phyloP scores from a whole-genome alignment of 2,329 filamentous ascomycete species.

The Beauveria sp. region DNA sequence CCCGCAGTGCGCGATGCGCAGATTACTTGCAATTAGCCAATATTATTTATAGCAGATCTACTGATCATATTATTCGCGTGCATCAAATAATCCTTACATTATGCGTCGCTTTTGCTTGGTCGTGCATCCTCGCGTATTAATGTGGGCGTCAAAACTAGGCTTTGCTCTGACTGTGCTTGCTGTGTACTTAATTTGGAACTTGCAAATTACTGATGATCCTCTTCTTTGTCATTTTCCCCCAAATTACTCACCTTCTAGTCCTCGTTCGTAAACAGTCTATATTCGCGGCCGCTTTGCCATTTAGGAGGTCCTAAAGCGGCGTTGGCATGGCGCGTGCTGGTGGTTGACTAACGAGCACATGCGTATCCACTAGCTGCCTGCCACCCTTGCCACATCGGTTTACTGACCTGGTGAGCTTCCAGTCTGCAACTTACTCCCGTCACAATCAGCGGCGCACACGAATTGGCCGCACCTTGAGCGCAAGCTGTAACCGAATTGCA shows the following conservation, averaged over 20 bases:
- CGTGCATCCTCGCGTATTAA: not conserved
- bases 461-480: not conserved
- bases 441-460: not conserved
- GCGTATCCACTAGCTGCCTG: constrained; percentile 12
- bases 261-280: too few species aligned
- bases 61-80: too few species aligned
- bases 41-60: too few species aligned
- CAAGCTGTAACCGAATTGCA: not conserved
- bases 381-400: constrained; percentile 5
- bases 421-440: constrained; percentile 3
- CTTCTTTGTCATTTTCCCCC: not conserved
- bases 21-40: too few species aligned
- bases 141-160: too few species aligned
- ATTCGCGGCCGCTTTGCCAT: not conserved
- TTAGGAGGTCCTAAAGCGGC: not conserved
- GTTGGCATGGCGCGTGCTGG: not conserved
- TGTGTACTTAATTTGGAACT: too few species aligned
- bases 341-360: constrained; percentile 10
- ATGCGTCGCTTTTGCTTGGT: not conserved
- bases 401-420: constrained; percentile 1
- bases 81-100: not conserved
- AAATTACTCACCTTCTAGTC: not conserved
- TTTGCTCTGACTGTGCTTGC: too few species aligned
- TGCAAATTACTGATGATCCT: too few species aligned
- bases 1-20: too few species aligned